Evolutionary conservation across 225 moss, liverwort and hornwort genomes (phyloP).

Genomic region (Bryoerythrophyllum caledonicum): DNA sequence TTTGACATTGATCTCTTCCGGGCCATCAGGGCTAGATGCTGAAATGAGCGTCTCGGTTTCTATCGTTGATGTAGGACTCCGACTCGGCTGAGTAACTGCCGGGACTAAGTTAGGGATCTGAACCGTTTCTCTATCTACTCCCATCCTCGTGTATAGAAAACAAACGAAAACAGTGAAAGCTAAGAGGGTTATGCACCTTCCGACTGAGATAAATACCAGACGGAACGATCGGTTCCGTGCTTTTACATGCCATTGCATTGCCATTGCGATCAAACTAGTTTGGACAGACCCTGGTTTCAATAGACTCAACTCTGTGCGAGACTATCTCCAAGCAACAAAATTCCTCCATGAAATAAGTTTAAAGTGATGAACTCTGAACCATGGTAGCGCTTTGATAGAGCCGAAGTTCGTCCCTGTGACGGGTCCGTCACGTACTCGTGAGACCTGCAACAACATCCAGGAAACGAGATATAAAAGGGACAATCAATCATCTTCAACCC

Average conservation of each 20-base stretch:
- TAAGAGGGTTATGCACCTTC: conserved; percentile 26
- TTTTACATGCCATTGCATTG: conserved; percentile 24
- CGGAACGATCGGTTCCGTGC: conserved; percentile 18
- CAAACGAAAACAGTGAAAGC: conserved; percentile 13
- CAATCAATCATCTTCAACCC: not conserved
- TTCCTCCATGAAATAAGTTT: not conserved
- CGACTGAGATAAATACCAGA: conserved; percentile 18
- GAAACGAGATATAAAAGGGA: not conserved
- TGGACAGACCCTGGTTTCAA: not conserved
- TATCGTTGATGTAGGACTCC: not conserved
- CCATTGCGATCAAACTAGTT: conserved; percentile 13
- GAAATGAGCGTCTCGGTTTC: not conserved
- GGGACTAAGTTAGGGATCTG: not conserved
- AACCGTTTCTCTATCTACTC: conserved; percentile 9
- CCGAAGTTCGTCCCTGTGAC: not conserved
- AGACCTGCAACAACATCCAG: conserved; percentile 22
- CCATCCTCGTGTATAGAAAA: conserved; percentile 27
- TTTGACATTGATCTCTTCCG: not conserved
- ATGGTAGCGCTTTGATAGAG: not conserved
- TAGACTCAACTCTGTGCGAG: too few relatives aligned
- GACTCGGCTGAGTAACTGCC: not conserved
- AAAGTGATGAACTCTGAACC: not conserved
- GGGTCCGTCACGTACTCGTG: too few relatives aligned
- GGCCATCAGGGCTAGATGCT: not conserved
- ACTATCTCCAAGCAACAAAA: not conserved